Evolutionary conservation across 139 green algal genomes (phyloP), one percentile per base, ranked within the genome.

Genomic region (Ettlia oleoabundans): DNA sequence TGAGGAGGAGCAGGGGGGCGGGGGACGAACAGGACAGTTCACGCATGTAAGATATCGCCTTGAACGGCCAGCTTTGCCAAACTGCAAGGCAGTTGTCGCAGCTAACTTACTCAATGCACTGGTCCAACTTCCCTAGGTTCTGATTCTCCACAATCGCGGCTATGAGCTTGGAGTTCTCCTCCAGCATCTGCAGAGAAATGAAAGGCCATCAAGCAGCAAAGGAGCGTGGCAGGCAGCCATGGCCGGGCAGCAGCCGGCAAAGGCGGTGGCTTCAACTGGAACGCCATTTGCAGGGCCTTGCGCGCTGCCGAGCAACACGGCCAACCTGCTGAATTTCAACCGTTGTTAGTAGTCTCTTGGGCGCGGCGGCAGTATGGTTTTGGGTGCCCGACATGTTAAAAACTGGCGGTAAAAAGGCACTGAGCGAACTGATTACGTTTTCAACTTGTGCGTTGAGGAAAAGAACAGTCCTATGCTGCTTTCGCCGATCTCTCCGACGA

Each of bases 131-230:
- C 4, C 77, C 77, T 2, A 82, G 32, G 64, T 82, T 82, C 43
- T 82, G 77, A 18, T 82, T 74, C 33, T 82, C 77, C 18, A 71
- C 65, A 21, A 82, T 76, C 2, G 77, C 64, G 0, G 64, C 43
- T 21, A 82, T 82, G 3, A 82, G 77, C 30, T 53, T 82, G 9
- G 77, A 43, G 13, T 82, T 82, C 22, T 82, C 77, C 26, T 82
- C 77, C 18, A 82, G 64, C 77, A 82, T 82, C 77, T 82, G 43
- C 33, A 53, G 0, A 3, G 51, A n/a, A 38, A 1, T 26, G 15
- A 65, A n/a, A 9, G 55, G 47, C n/a, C n/a, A n/a, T n/a, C n/a
- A n/a, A n/a, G n/a, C n/a, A n/a, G n/a, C n/a, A n/a, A n/a, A n/a
- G n/a, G n/a, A n/a, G n/a, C n/a, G n/a, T n/a, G n/a, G n/a, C n/a